Base-by-base conservation (phyloP, 2,329 filamentous ascomycete genomes). In the Sarocladium brachiariae region DNA sequence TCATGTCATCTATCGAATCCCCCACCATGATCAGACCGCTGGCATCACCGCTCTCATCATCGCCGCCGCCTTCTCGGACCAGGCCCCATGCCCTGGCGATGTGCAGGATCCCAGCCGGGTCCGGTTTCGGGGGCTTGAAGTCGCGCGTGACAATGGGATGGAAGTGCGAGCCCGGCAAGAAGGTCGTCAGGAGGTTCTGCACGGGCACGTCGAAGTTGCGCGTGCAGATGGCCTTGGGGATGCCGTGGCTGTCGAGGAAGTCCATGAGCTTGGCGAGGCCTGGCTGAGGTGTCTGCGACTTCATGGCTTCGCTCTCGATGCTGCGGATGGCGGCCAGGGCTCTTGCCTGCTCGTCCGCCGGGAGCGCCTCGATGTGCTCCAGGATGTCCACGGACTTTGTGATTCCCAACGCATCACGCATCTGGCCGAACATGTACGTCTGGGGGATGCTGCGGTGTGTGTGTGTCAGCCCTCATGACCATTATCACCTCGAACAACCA, bases 391-490 rank as follows among this genome's bases (percentile, higher is more conserved):
- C 72, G 31, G 73, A 69, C 64, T 84, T 86, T 55, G 80, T 65
- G 58, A 97, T 96, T 47, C 73, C 75, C 14, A 97, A 78, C 7
- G 81, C 84, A 13, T 71, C 63, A 56, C 84, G 85, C 92, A 99
- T 97, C 63, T 95, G 78, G 18, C 70, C 67, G 69, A 97, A 97
- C 92, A 97, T 99, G 77, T 96, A 89, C 59, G 87, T 93, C 69
- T 97, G 92, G 0, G 92, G 92, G 52, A 49, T 49, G 18, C 46
- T 49, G 18, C 9, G 21, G 27, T 30, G 7, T 30, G 27, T 30
- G 27, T 30, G 27, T 13, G 8, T n/a, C 11, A 37, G 11, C n/a
- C n/a, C n/a, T n/a, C n/a, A n/a, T n/a, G n/a, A n/a, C n/a, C n/a
- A n/a, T n/a, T n/a, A n/a, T n/a, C n/a, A n/a, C n/a, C n/a, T n/a